Evolutionary conservation across 192 early-diverging fungal genomes (phyloP).

Genomic region (Chytriomyces sp.): DNA sequence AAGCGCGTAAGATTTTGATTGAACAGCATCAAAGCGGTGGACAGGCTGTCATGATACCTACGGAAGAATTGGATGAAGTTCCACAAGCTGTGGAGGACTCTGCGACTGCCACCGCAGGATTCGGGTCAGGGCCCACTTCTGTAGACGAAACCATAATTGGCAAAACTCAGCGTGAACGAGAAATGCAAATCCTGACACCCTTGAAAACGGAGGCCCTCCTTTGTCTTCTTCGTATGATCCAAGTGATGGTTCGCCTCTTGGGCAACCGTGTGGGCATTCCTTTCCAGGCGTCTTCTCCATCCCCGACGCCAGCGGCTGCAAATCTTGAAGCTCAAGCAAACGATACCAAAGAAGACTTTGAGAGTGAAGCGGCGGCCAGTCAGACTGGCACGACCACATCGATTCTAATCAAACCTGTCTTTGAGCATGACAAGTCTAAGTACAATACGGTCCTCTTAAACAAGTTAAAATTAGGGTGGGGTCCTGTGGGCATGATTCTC

Average conservation of each 20-base stretch:
- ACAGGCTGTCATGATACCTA: not conserved
- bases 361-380: not conserved
- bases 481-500: conserved; percentile 19
- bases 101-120: not conserved
- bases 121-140: not conserved
- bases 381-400: not conserved
- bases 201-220: conserved; percentile 13
- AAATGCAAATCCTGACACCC: conserved; percentile 12
- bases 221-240: conserved; percentile 6
- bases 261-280: not conserved
- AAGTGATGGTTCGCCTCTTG: not conserved
- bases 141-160: not conserved
- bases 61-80: not conserved
- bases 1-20: not conserved
- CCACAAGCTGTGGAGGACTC: not conserved
- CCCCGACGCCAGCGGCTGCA: not conserved
- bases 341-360: not conserved
- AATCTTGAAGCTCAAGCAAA: no score
- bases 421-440: conserved; percentile 6
- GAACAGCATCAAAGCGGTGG: not conserved
- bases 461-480: conserved; percentile 20
- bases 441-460: not conserved
- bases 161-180: conserved; percentile 11
- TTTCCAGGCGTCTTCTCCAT: not conserved
- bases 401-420: not conserved